Evolutionary conservation across 495 filamentous ascomycete genomes (phyloP).

Genomic region (Penicillium turbatum): DNA sequence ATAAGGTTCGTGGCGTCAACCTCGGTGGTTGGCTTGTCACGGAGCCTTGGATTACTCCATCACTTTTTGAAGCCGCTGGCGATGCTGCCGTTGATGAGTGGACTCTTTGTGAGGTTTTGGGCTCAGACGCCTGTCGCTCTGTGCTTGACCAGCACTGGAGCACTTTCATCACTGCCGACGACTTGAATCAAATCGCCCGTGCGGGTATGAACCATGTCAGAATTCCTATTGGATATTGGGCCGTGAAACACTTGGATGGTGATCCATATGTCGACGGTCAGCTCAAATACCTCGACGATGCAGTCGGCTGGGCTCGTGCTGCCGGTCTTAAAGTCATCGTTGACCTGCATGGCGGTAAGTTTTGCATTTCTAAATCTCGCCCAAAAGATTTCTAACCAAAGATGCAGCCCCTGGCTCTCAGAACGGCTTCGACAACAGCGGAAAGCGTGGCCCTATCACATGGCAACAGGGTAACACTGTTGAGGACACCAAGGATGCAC

Average conservation of each 20-base stretch:
- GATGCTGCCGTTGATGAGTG: slow-evolving; percentile 60
- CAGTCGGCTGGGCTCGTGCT: slow-evolving; percentile 62
- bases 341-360: slow-evolving; percentile 65
- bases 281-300: slow-evolving; percentile 59
- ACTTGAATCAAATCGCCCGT: slow-evolving; percentile 62
- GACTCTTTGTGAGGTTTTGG: slow-evolving; percentile 49
- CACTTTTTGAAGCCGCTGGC: slow-evolving; percentile 50
- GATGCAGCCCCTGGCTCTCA: slow-evolving; percentile 65
- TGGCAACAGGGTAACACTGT: slow-evolving; percentile 61
- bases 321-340: slow-evolving; percentile 64
- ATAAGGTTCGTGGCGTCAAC: slow-evolving; percentile 53
- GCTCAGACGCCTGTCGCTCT: slow-evolving; percentile 43
- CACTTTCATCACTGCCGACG: slow-evolving; percentile 60
- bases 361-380: background rate
- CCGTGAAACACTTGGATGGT: slow-evolving; percentile 50
- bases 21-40: slow-evolving; percentile 57
- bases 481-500: slow-evolving; percentile 51
- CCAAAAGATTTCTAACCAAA: slow-evolving; percentile 14
- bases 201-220: slow-evolving; percentile 71
- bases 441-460: slow-evolving; percentile 56
- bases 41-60: slow-evolving; percentile 65
- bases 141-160: slow-evolving; percentile 55
- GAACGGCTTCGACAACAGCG: slow-evolving; percentile 79
- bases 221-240: slow-evolving; percentile 81
- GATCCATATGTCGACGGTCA: slow-evolving; percentile 75